Percentiles rank a stretch among this genome's conserved stretches.
Conservation (phyloP, 805 yeast genomes). For the Candida germanica region DNA sequence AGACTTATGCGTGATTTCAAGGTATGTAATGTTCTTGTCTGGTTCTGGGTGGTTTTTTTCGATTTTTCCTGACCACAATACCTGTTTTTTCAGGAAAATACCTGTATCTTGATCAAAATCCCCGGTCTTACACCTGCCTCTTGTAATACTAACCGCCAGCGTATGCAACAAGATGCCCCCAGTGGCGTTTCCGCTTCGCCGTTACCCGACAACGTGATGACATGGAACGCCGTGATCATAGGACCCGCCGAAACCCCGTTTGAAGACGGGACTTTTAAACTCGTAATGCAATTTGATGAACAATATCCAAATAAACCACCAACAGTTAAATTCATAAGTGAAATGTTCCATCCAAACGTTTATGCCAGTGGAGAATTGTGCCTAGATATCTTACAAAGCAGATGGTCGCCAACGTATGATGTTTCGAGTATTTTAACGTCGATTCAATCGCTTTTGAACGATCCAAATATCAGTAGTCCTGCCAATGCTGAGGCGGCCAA, state of each 20-base stretch:
- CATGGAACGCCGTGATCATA: conserved; percentile 94
- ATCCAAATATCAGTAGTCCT: conserved; percentile 94
- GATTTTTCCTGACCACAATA: conserved; percentile 18
- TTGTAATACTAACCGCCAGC: too few species aligned
- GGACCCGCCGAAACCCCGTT: conserved; percentile 98
- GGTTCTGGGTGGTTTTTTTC: not conserved
- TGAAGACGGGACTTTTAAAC: conserved; percentile 94
- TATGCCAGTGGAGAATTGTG: conserved; percentile 95
- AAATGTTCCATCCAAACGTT: conserved; percentile 98
- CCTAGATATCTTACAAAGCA: conserved; percentile 89
- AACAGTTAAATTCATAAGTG: conserved; percentile 80
- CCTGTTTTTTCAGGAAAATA: too few species aligned
- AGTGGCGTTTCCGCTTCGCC: conserved; percentile 98
- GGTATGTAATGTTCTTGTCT: conserved; percentile 36
- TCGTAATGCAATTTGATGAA: conserved; percentile 86
- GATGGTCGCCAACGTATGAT: conserved; percentile 99
- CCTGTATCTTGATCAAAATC: too few species aligned
- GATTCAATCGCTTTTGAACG: conserved; percentile 86
- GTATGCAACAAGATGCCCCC: conserved; percentile 98
- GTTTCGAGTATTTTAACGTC: conserved; percentile 94
- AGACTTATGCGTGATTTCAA: conserved; percentile 98
- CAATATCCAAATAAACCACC: conserved; percentile 98
- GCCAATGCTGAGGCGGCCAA: conserved; percentile 98
- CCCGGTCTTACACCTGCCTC: too few species aligned
- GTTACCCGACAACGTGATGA: conserved; percentile 93